phyloP scores from a whole-genome alignment of 192 early-diverging fungal species.

The Dissophora globulifera region DNA sequence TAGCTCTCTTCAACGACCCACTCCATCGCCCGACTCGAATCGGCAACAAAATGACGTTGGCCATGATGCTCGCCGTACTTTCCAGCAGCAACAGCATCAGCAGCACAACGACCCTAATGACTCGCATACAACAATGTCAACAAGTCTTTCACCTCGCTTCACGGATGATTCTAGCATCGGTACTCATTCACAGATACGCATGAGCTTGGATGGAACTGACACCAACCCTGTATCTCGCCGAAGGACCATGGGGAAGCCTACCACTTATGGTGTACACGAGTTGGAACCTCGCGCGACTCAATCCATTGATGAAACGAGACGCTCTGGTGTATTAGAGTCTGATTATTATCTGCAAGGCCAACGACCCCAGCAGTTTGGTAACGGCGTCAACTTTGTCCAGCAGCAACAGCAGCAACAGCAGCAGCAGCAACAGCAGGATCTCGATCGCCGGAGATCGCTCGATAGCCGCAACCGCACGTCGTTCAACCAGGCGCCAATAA shows the following conservation, averaged over 20 bases:
- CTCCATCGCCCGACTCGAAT: slow-evolving; percentile 27
- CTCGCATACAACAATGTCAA: neutral
- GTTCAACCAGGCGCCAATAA: neutral
- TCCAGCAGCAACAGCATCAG: slow-evolving; percentile 7
- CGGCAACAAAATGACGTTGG: slow-evolving; percentile 30
- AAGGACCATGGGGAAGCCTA: slow-evolving; percentile 25
- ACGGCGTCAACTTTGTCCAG: neutral
- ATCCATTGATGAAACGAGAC: slow-evolving; percentile 41
- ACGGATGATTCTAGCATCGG: slow-evolving; percentile 17
- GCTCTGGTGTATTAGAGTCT: slow-evolving; percentile 1
- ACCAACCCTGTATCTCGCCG: slow-evolving; percentile 11
- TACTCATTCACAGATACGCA: slow-evolving; percentile 14
- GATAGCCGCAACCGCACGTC: slow-evolving; percentile 27
- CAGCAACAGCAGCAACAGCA: slow-evolving; percentile 25
- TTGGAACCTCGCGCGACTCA: slow-evolving; percentile 23
- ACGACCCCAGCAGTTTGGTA: slow-evolving; percentile 8
- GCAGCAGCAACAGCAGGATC: slow-evolving; percentile 23
- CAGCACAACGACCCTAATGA: neutral
- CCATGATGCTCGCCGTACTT: slow-evolving; percentile 8
- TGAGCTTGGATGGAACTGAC: slow-evolving; percentile 26
- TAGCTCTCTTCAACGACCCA: slow-evolving; percentile 15
- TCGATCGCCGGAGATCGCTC: slow-evolving; percentile 9
- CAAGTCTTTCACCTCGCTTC: neutral
- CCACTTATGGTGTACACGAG: neutral
- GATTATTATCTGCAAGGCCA: slow-evolving; percentile 15